These are phyloP conservation scores for Euphorbia schlechtendalii DNA, from an alignment of 441 rosid genomes.

Conservation along the genomic window DNA sequence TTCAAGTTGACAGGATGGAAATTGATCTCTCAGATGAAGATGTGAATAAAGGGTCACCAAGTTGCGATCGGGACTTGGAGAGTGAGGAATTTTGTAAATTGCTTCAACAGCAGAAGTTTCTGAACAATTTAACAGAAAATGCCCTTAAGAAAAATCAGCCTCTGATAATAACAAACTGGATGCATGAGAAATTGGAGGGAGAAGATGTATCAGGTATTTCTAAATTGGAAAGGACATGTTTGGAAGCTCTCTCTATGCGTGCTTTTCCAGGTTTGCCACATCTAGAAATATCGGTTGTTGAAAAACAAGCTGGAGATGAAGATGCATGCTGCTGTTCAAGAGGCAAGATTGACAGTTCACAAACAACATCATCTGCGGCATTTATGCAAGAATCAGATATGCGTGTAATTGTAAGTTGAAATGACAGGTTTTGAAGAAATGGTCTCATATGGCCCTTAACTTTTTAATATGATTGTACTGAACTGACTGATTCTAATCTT, in stretches of 20 bases:
- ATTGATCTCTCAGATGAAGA: conserved; percentile 41
- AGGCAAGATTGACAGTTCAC: conserved; percentile 29
- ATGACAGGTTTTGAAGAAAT: neutral
- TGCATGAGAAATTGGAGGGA: conserved; percentile 56
- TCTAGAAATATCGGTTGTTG: conserved; percentile 38
- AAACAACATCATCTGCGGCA: too few relatives aligned
- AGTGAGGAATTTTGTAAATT: conserved; percentile 42
- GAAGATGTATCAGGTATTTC: conserved; percentile 47
- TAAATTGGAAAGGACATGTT: conserved; percentile 60
- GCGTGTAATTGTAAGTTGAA: conserved; percentile 52
- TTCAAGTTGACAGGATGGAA: conserved; percentile 64
- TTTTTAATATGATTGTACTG: neutral
- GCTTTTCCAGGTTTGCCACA: conserved; percentile 37
- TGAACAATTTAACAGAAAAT: conserved; percentile 57
- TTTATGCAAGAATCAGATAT: conserved; percentile 53
- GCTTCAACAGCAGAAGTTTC: conserved; percentile 57
- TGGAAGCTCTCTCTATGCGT: conserved; percentile 58
- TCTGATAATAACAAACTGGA: conserved; percentile 52
- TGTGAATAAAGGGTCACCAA: conserved; percentile 27
- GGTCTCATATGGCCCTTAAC: neutral
- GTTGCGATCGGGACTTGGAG: conserved; percentile 36
- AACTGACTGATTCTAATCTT: conserved; percentile 9
- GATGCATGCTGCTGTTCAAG: conserved; percentile 32
- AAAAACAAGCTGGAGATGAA: conserved; percentile 32
- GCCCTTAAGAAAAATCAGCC: conserved; percentile 82